Conservation (phyloP, 768 basidiomycete genomes). For the Infundibulicybe gibba region DNA sequence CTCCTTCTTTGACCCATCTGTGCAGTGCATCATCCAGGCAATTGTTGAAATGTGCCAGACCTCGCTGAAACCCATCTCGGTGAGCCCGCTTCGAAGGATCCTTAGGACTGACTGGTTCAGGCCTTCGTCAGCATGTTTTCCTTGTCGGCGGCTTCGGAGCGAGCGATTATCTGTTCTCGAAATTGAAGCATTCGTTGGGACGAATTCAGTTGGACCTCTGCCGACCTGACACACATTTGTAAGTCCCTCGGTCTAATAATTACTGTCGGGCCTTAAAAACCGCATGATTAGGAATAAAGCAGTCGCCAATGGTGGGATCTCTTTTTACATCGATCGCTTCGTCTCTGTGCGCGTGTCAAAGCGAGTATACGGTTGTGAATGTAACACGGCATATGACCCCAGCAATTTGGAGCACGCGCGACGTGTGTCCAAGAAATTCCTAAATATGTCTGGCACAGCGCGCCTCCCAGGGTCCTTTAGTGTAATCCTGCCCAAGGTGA, state of each 20-base stretch:
- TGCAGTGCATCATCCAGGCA: constrained; percentile 11
- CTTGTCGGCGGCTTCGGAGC: constrained; percentile 44
- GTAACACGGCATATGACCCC: constrained; percentile 6
- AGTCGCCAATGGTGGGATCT: constrained; percentile 41
- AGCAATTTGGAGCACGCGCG: constrained; percentile 11
- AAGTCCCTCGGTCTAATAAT: neutral
- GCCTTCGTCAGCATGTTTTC: constrained; percentile 26
- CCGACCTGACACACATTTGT: constrained; percentile 16
- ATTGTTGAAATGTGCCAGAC: constrained; percentile 1
- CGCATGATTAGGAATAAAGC: constrained; percentile 35
- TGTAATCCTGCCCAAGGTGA: constrained; percentile 4
- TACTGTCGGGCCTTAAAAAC: neutral
- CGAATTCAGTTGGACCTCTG: constrained; percentile 12
- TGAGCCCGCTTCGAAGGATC: constrained; percentile 1
- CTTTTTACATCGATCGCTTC: constrained; percentile 38
- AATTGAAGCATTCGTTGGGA: constrained; percentile 16
- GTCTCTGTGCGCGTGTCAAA: constrained; percentile 35
- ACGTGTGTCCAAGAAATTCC: neutral
- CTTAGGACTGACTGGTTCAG: too few species aligned
- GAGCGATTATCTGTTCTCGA: constrained; percentile 37
- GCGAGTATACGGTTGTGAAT: constrained; percentile 29
- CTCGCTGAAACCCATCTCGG: constrained; percentile 12
- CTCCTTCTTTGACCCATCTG: constrained; percentile 13
- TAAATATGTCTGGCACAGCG: neutral
- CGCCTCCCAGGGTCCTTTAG: neutral